phyloP scores from a whole-genome alignment of 2,329 filamentous ascomycete species.

The Botrytis pseudocinerea region DNA sequence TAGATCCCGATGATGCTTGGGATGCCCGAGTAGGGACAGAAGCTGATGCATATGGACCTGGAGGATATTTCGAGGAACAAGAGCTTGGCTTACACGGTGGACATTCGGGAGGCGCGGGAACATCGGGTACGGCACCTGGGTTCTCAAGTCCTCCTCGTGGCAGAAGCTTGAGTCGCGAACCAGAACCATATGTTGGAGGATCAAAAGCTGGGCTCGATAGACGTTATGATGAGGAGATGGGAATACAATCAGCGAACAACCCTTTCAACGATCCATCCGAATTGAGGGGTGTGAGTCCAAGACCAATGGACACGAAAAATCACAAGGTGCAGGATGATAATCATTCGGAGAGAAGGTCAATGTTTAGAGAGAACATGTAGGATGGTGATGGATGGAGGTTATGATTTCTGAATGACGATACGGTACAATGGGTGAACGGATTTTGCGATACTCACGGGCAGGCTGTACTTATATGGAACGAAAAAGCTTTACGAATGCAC shows the following conservation, averaged over 20 bases:
- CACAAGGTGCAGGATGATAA: constrained; percentile 47
- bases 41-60: constrained; percentile 60
- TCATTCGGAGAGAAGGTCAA: constrained; percentile 66
- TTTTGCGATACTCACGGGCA: constrained; percentile 7
- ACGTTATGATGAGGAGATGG: constrained; percentile 50
- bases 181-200: constrained; percentile 43
- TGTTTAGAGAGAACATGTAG: constrained; percentile 70
- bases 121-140: constrained; percentile 42
- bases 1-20: constrained; percentile 86
- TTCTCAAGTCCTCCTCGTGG: constrained; percentile 46
- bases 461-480: background rate
- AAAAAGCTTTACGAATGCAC: background rate
- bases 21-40: constrained; percentile 76
- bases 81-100: constrained; percentile 59
- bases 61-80: constrained; percentile 74
- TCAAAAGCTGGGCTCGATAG: constrained; percentile 47
- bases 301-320: constrained; percentile 59
- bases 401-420: background rate
- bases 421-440: background rate
- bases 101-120: constrained; percentile 52
- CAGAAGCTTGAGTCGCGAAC: constrained; percentile 49
- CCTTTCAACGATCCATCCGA: constrained; percentile 71
- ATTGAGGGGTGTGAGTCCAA: constrained; percentile 71
- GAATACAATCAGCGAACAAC: constrained; percentile 49
- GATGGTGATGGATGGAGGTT: background rate